A percentile compares a stretch with the other conserved stretches of the same genome.
Conservation (phyloP, 1,284 basidiomycete species). For the Apiotrichum veenhuisii region DNA sequence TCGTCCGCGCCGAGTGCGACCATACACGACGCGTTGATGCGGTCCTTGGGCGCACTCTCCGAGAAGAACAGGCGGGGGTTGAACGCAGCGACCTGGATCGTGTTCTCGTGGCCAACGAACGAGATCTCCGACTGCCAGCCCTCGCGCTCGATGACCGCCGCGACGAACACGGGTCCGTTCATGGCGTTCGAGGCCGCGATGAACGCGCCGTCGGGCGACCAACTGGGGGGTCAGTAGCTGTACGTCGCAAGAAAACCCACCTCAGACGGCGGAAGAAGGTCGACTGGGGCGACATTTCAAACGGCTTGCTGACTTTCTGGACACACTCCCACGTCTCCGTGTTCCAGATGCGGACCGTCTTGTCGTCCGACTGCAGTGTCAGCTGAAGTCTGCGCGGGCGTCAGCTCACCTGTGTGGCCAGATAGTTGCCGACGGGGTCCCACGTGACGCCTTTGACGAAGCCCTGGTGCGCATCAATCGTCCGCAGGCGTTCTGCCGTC, state of each 20-base stretch:
- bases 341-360: constrained; percentile 93
- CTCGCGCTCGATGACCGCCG: constrained; percentile 84
- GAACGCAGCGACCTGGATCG: constrained; percentile 92
- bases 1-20: constrained; percentile 89
- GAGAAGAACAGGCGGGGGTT: constrained; percentile 85
- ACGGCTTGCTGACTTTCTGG: constrained; percentile 79
- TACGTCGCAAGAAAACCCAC: constrained; percentile 51
- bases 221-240: constrained; percentile 55
- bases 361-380: constrained; percentile 80
- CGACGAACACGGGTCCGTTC: constrained; percentile 96
- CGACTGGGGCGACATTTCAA: constrained; percentile 86
- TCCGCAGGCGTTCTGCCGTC: constrained; percentile 66
- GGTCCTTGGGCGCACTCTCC: constrained; percentile 52
- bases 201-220: constrained; percentile 98
- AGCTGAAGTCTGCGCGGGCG: neutral
- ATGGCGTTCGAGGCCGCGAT: constrained; percentile 96
- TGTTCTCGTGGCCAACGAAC: constrained; percentile 95
- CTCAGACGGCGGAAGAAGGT: constrained; percentile 92
- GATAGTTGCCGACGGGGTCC: constrained; percentile 94
- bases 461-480: constrained; percentile 84
- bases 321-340: constrained; percentile 87
- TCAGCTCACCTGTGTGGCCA: constrained; percentile 66
- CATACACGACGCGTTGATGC: constrained; percentile 51
- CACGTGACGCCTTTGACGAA: constrained; percentile 99
- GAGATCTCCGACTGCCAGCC: constrained; percentile 85